Percentiles rank a stretch among this genome's conserved stretches.
Evolutionary conservation across 768 basidiomycete species (phyloP).

Genomic region (Leccinellum rugosiceps): DNA sequence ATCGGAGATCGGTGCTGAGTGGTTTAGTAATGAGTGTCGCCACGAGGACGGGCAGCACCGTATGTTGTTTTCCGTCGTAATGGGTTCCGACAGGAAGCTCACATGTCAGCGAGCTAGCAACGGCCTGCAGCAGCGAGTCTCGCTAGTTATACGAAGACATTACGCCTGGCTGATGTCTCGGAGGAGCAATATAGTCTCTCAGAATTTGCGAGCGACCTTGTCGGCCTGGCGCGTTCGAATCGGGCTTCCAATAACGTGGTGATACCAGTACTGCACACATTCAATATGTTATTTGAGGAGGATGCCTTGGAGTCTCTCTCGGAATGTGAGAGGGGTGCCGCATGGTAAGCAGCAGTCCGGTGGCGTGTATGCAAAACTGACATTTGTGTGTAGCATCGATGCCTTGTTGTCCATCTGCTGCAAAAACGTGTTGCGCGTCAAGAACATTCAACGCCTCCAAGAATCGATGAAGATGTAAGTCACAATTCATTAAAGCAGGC

Average conservation of each 20-base stretch:
- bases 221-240: slow-evolving; percentile 50
- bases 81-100: slow-evolving; percentile 9
- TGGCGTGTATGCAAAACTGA: slow-evolving; percentile 11
- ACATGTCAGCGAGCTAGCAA: slow-evolving; percentile 46
- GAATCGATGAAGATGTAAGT: slow-evolving; percentile 82
- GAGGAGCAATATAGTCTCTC: slow-evolving; percentile 44
- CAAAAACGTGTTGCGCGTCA: slow-evolving; percentile 64
- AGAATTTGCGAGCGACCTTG: slow-evolving; percentile 56
- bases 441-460: slow-evolving; percentile 78
- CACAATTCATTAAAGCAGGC: slow-evolving; percentile 27
- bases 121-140: slow-evolving; percentile 63
- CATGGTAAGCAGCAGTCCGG: slow-evolving; percentile 43
- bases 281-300: slow-evolving; percentile 69
- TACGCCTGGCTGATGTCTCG: slow-evolving; percentile 41
- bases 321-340: slow-evolving; percentile 43
- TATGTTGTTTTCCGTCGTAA: slow-evolving; percentile 38
- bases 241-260: slow-evolving; percentile 66
- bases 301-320: slow-evolving; percentile 53
- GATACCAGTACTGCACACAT: slow-evolving; percentile 77
- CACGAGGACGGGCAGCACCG: slow-evolving; percentile 82
- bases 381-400: slow-evolving; percentile 42
- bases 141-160: slow-evolving; percentile 48
- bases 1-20: slow-evolving; percentile 57
- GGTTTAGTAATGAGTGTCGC: slow-evolving; percentile 80
- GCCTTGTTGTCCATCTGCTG: slow-evolving; percentile 54